These are phyloP conservation scores for Podila epigama DNA, from an alignment of 192 early-diverging fungal species.

Conservation along the genomic window DNA sequence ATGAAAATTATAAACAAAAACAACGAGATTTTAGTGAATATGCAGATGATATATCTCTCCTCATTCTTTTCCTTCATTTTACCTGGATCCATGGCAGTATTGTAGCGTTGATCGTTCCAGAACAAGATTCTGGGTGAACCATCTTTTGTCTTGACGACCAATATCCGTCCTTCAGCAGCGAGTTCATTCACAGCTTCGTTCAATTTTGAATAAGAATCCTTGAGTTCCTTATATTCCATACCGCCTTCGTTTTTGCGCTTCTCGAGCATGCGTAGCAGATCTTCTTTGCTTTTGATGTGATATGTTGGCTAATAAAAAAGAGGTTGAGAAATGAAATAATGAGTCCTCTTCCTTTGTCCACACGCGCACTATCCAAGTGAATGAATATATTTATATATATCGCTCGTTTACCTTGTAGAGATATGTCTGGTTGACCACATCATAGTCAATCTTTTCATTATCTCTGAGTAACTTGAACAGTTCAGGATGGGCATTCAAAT, in stretches of 20 bases:
- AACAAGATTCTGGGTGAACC: slow-evolving; percentile 68
- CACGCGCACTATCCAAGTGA: background rate
- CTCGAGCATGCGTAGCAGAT: slow-evolving; percentile 70
- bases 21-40: background rate
- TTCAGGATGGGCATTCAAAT: slow-evolving; percentile 60
- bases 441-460: slow-evolving; percentile 74
- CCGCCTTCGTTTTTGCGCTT: slow-evolving; percentile 66
- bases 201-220: slow-evolving; percentile 76
- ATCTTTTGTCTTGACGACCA: slow-evolving; percentile 73
- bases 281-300: slow-evolving; percentile 74
- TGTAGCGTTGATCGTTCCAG: slow-evolving; percentile 65
- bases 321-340: background rate
- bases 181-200: slow-evolving; percentile 61
- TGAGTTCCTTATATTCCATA: slow-evolving; percentile 77
- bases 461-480: slow-evolving; percentile 63
- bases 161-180: slow-evolving; percentile 59
- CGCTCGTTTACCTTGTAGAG: slow-evolving; percentile 64
- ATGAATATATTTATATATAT: background rate
- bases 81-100: slow-evolving; percentile 64
- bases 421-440: slow-evolving; percentile 62
- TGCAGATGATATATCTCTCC: background rate
- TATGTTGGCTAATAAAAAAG: slow-evolving; percentile 63
- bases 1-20: background rate
- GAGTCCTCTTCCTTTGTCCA: too few relatives aligned
- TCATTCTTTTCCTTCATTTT: background rate